Base-by-base conservation (phyloP, 1,284 basidiomycete species). In the Gomphus bonarii region DNA sequence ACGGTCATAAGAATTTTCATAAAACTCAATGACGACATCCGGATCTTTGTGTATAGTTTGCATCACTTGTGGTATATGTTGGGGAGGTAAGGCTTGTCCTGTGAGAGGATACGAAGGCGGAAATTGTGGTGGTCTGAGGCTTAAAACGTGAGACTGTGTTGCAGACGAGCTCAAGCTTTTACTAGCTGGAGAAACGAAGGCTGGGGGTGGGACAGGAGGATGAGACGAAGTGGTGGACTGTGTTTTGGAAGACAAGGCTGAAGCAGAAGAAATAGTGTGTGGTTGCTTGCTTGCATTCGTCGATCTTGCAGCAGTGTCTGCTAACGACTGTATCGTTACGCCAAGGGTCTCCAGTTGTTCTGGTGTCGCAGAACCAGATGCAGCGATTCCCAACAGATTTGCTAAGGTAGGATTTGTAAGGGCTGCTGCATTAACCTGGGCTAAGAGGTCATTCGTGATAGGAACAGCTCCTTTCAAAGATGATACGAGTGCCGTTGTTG, bases 271-370 rank as follows among this genome's bases (percentile, higher is more conserved):
- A 16, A 25, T 18, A 18, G 46, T 2, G 14, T 40, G 31, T 14
- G 50, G 16, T 54, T 35, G 36, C 6, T 5, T 54, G 28, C 25
- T 5, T 36, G n/a, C 3, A 44, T 54, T 54, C 31, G 59, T 8
- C 14, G 49, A 25, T 38, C 38, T 31, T 11, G 33, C 6, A 9
- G 33, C 43, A 8, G 51, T 18, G 6, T 50, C 50, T 38, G 75
- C 72, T 35, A 82, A 62, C 18, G 81, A 80, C 58, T 82, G 81
- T 35, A 88, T 82, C 14, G 85, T 72, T 22, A 83, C 65, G 14
- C 80, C 81, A 25, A 88, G 77, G 8, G 78, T 78, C 66, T 82
- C 76, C 22, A 84, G 67, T 64, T 88, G 81, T 18, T 83, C 82
- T 8, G 76, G 67, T 28, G 74, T 79, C 14, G 84, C 86, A 54